Base-by-base conservation (phyloP, 352 stramenopile genomes). In the Phytophthora nicotianae region DNA sequence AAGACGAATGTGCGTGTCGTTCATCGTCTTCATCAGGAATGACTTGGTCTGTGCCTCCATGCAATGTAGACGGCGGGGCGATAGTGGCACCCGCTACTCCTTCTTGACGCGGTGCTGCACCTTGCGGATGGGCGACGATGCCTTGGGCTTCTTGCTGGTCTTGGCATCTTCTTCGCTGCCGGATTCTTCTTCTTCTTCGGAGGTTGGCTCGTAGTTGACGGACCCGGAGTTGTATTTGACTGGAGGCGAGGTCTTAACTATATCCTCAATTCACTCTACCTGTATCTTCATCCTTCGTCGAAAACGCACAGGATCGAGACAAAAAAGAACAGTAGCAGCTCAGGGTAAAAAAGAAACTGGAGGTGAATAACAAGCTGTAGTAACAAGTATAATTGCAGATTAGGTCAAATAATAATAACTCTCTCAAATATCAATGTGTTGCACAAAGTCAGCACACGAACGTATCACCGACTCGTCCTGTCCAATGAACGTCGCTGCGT, bases 21-120 rank as follows among this genome's bases (percentile, higher is more conserved):
- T 52, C 45, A 38, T 38, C 11, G 32, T 38, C 32, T 38, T 38
- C 13, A n/a, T 17, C 32, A 38, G 32, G 32, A 38, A 65, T 0
- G 38, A 19, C 41, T 65, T 65, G 4, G 54, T 65, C 6, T 57
- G 4, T 1, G 62, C 53, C 33, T 70, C 62, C 33, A 57, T 38
- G 13, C 54, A 21, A 7, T 54, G 54, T 8, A 49, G 8, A n/a
- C 32, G 9, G 1, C 32, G 1, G 2, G 32, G 5, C 11, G 32
- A 38, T 5, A 5, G 32, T n/a, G 32, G 32, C 1, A n/a, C 32
- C 2, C 2, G 8, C 32, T 38, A 17, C 32, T 17, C 32, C 32
- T 16, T n/a, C 11, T 38, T 5, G 5, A 5, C 32, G 3, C 32
- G 32, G 11, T 13, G 32, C 2, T 17, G 32, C 11, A 5, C 2